Evolutionary conservation across 1,139 yeast genomes (phyloP).

Genomic region (Diutina neorugosa): DNA sequence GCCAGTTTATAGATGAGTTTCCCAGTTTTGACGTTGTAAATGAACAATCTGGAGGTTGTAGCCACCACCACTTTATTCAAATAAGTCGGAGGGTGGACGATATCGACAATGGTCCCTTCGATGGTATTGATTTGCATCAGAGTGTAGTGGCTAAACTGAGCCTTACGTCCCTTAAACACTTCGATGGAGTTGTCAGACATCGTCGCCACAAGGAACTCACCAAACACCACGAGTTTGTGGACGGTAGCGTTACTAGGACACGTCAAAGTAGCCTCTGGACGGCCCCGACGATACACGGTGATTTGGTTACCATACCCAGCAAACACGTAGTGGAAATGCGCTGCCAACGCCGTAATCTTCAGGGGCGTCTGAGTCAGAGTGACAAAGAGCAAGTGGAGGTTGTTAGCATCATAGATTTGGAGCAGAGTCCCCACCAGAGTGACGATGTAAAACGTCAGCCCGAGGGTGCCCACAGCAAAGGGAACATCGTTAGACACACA

Average conservation of each 20-base stretch:
- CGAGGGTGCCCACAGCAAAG: constrained; percentile 79
- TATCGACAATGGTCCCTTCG: constrained; percentile 58
- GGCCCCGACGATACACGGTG: constrained; percentile 79
- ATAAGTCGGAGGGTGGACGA: constrained; percentile 84
- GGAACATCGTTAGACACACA: constrained; percentile 72
- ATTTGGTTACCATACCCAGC: constrained; percentile 64
- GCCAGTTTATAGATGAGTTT: constrained; percentile 52
- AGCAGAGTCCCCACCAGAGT: constrained; percentile 85
- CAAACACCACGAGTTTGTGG: constrained; percentile 51
- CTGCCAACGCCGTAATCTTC: constrained; percentile 57
- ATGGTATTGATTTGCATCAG: constrained; percentile 30
- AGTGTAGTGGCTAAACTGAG: constrained; percentile 57
- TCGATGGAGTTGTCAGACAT: constrained; percentile 42
- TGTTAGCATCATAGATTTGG: constrained; percentile 89
- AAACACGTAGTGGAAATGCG: constrained; percentile 77
- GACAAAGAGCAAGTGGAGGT: constrained; percentile 75
- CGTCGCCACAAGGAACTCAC: constrained; percentile 59
- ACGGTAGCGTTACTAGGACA: constrained; percentile 14
- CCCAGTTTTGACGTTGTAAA: constrained; percentile 71
- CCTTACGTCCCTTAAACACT: constrained; percentile 48
- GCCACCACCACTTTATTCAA: constrained; percentile 78
- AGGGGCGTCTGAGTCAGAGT: constrained; percentile 67
- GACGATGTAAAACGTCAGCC: constrained; percentile 76
- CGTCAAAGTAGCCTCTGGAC: constrained; percentile 43
- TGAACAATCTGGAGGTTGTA: constrained; percentile 46